A percentile compares a stretch with the other conserved stretches of the same genome.
Evolutionary conservation across 2,329 filamentous ascomycete genomes (phyloP).

Genomic region (Zalaria sp.): DNA sequence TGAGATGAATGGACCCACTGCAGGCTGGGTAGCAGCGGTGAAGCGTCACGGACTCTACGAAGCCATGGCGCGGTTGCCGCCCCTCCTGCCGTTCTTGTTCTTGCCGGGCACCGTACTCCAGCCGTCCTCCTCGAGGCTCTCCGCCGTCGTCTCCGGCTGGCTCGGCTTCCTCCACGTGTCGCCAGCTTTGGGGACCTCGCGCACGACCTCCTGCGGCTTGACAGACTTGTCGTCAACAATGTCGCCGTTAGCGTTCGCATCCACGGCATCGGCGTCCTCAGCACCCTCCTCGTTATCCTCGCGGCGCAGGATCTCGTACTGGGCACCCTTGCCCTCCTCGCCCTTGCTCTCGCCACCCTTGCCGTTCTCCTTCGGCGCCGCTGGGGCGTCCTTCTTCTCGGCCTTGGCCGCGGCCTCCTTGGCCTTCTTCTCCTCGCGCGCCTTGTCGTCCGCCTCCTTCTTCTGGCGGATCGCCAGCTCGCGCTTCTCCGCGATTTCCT

Average conservation of each 20-base stretch:
- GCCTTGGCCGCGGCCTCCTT: slow-evolving; percentile 50
- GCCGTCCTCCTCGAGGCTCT: slow-evolving; percentile 36
- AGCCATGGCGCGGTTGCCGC: slow-evolving; percentile 13
- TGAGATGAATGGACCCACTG: no score
- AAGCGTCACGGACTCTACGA: slow-evolving; percentile 3
- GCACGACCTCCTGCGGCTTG: slow-evolving; percentile 41
- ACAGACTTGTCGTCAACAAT: slow-evolving; percentile 38
- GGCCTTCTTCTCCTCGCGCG: slow-evolving; percentile 50
- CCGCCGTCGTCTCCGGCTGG: slow-evolving; percentile 25
- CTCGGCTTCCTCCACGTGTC: slow-evolving; percentile 17
- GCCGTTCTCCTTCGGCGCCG: slow-evolving; percentile 24
- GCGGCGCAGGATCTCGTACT: slow-evolving; percentile 42
- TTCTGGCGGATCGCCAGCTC: slow-evolving; percentile 62
- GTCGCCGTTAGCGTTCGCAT: slow-evolving; percentile 34
- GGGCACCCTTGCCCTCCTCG: slow-evolving; percentile 23
- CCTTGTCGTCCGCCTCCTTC: slow-evolving; percentile 76
- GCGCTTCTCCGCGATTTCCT: slow-evolving; percentile 80
- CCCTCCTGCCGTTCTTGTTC: slow-evolving; percentile 23
- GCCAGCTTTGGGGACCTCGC: slow-evolving; percentile 27
- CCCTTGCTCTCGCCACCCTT: slow-evolving; percentile 21
- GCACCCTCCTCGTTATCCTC: slow-evolving; percentile 17
- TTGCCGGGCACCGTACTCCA: slow-evolving; percentile 38
- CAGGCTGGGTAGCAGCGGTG: no score
- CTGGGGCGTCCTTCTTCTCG: neutral
- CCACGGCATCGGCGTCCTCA: slow-evolving; percentile 25